These are phyloP conservation scores for Neoarthrinium moseri DNA, from an alignment of 2,329 filamentous ascomycete genomes.

Conservation along the genomic window DNA sequence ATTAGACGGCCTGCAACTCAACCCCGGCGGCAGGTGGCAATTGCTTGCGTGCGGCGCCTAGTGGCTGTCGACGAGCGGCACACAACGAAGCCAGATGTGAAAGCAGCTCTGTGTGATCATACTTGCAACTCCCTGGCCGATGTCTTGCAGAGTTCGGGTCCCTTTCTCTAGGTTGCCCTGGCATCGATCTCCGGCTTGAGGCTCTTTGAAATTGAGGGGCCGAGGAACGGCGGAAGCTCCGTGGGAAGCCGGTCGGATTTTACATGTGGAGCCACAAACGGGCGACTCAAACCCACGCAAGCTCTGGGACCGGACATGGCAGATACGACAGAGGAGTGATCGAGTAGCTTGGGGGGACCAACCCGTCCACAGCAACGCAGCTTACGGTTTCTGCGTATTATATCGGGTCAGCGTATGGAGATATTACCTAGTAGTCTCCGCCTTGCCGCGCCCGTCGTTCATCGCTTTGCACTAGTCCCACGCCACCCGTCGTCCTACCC, in stretches of 20 bases:
- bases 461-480: background rate
- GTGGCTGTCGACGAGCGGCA: too few relatives aligned
- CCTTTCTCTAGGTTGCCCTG: background rate
- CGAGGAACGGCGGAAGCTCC: slow-evolving; percentile 2
- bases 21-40: background rate
- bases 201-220: slow-evolving; percentile 1
- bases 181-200: background rate
- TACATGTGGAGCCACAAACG: background rate
- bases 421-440: background rate
- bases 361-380: background rate
- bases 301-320: too few relatives aligned
- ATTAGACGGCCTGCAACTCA: background rate
- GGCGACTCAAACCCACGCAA: background rate
- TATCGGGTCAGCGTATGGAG: too few relatives aligned
- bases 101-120: too few relatives aligned
- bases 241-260: slow-evolving; percentile 1
- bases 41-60: background rate
- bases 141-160: background rate
- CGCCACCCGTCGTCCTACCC: background rate
- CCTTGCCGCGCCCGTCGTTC: background rate
- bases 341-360: too few relatives aligned
- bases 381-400: background rate
- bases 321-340: too few relatives aligned
- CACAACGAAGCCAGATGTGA: too few relatives aligned
- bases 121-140: too few relatives aligned